These are phyloP conservation scores for Avena insularis DNA, from an alignment of 176 grass and related monocot genomes.

Conservation along the genomic window DNA sequence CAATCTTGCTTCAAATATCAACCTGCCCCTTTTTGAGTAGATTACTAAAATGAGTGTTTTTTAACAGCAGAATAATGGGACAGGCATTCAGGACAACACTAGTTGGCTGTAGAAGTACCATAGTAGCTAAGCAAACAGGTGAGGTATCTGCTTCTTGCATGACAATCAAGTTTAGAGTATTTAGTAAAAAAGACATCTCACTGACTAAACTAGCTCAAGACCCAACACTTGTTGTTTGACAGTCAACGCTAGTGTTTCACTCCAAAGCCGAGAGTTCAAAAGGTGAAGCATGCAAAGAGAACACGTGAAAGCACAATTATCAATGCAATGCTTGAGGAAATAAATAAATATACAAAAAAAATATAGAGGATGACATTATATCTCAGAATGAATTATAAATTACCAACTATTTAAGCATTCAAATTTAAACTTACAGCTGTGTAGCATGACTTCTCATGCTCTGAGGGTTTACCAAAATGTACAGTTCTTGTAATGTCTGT, in stretches of 20 bases:
- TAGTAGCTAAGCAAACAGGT: background rate
- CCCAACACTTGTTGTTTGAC: background rate
- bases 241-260: background rate
- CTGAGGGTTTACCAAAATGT: conserved; percentile 96
- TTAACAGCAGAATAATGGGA: conserved; percentile 7
- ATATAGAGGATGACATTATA: background rate
- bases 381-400: conserved; percentile 16
- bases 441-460: conserved; percentile 94
- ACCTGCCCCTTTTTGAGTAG: background rate
- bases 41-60: background rate
- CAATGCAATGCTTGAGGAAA: conserved; percentile 4
- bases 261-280: background rate
- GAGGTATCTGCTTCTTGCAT: background rate
- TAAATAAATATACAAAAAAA: conserved; percentile 25
- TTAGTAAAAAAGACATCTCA: background rate
- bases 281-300: conserved; percentile 10
- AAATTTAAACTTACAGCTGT: conserved; percentile 75
- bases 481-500: conserved; percentile 99
- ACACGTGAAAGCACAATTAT: background rate
- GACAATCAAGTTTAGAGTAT: background rate
- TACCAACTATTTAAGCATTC: background rate
- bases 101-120: conserved; percentile 12
- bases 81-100: background rate
- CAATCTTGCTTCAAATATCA: conserved; percentile 3
- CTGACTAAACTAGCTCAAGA: conserved; percentile 6